Evolutionary conservation across 2,329 filamentous ascomycete genomes (phyloP), one percentile per base, ranked within the genome.

Genomic region (Herpotrichia juniperi): DNA sequence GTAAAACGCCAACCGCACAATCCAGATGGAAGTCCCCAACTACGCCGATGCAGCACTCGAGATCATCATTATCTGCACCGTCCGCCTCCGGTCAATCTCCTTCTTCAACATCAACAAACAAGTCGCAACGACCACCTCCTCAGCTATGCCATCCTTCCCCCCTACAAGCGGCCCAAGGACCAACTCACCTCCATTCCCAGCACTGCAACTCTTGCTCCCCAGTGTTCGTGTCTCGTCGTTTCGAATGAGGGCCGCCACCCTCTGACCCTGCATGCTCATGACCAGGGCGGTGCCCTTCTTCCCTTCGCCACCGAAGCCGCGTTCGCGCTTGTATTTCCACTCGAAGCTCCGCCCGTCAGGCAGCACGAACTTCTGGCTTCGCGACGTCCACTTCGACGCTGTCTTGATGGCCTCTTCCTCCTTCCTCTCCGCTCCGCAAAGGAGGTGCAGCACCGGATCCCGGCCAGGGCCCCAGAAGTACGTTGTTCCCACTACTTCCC

Each of bases 51-150:
- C 11, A 25, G 44, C 51, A 34, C 37, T 39, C 52, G 54, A 35
- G 62, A 84, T 76, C 3, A 77, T 69, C 50, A 78, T 76, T 39
- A 78, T 69, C 74, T 87, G 83, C 44, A 81, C 69, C 53, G 76
- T 64, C 51, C 83, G 75, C 57, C 83, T 74, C 35, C 85, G 74
- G 66, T 88, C 85, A 44, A 86, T 74, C 76, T 88, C 86, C 69
- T 82, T 84, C 79, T 88, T 87, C 59, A 88, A 66, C 84, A 88
- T 86, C 14, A 80, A 69, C 50, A 88, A 59, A 51, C 80, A 84
- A 14, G 81, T 86, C 37, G 80, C 78, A 16, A 87, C 76, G 9
- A 82, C 75, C 17, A 87, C 55, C n/a, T 78, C 72, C 61, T 82
- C 69, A 19, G 61, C 51, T 22, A 62, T 28, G 11, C 56, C 58